These are phyloP conservation scores for Auriscalpium orientale DNA, from an alignment of 768 basidiomycete genomes.

Conservation along the genomic window DNA sequence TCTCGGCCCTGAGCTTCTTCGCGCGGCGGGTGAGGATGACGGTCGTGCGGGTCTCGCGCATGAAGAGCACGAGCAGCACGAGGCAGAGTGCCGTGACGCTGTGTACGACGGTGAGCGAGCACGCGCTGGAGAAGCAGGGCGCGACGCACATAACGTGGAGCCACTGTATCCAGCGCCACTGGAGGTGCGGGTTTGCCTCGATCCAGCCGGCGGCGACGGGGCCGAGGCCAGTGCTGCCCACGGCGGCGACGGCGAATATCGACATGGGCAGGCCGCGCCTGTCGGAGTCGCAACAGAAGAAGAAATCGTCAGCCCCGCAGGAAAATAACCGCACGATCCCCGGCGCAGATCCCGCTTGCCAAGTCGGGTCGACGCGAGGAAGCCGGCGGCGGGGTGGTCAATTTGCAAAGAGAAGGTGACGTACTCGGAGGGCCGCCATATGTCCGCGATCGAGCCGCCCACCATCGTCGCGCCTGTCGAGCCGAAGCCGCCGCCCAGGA, in stretches of 20 bases:
- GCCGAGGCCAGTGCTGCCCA: slow-evolving; percentile 57
- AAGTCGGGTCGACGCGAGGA: no score
- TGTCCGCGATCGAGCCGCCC: slow-evolving; percentile 66
- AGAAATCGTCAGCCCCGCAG: no score
- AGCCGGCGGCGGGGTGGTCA: no score
- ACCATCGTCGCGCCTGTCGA: slow-evolving; percentile 70
- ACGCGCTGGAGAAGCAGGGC: slow-evolving; percentile 4
- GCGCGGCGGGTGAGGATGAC: slow-evolving; percentile 67
- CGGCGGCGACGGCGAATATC: slow-evolving; percentile 52
- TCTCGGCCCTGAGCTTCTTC: slow-evolving; percentile 51
- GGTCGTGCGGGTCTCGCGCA: slow-evolving; percentile 68
- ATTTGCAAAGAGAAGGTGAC: slow-evolving; percentile 9
- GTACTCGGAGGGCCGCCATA: slow-evolving; percentile 57
- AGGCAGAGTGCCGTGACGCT: slow-evolving; percentile 49
- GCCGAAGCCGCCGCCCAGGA: slow-evolving; percentile 58
- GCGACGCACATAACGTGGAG: slow-evolving; percentile 51
- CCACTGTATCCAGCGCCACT: slow-evolving; percentile 87
- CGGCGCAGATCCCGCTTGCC: no score
- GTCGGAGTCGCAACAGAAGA: not conserved
- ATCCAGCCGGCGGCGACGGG: slow-evolving; percentile 62
- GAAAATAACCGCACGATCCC: no score
- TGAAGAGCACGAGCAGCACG: slow-evolving; percentile 40
- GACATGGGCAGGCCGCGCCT: slow-evolving; percentile 79
- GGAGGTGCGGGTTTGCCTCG: slow-evolving; percentile 46
- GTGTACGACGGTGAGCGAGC: not conserved